Evolutionary conservation across 1,284 basidiomycete genomes (phyloP), one percentile per base, ranked within the genome.

Genomic region (Boletellus sp.): DNA sequence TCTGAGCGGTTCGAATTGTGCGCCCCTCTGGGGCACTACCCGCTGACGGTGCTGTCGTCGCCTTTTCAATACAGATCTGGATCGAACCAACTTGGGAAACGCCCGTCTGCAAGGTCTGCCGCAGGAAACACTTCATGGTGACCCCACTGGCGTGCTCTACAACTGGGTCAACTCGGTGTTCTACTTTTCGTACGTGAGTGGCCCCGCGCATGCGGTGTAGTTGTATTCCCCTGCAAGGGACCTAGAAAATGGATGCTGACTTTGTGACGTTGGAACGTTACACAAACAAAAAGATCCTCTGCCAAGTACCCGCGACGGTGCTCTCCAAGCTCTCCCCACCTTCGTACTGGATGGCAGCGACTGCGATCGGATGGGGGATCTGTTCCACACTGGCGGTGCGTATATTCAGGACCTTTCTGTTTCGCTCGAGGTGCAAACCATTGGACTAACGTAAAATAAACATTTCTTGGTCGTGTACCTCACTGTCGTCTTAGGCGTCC

Each of bases 131-230:
- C 77, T 90, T 3, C 71, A 74, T 19, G 85, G 86, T 5, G 87
- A 90, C 61, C 76, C 77, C 1, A 82, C 79, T 0, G 88, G 87
- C 2, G 58, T 73, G 18, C 70, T 80, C 18, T 90, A 80, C 60
- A 80, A 86, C 60, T 89, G 87, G 88, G 70, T 86, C 46, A 86
- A 79, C 58, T 87, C 88, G 0, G 77, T 75, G 2, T 90, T 89
- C 68, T 90, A 82, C 71, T 82, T 90, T 61, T 78, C 87, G 50
- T 89, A 89, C 59, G 86, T 85, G 56, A 44, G 18, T 18, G 16
- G 41, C 32, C 5, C 18, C 19, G 38, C 16, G 12, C n/a, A 7
- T 36, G 33, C 33, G 6, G 35, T 32, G 13, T 15, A 13, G 30
- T 32, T 4, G 12, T 15, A 12, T 13, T 8, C 30, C 30, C 5